Conservation (phyloP, 495 filamentous ascomycete genomes). For the Penicillium coffeae region DNA sequence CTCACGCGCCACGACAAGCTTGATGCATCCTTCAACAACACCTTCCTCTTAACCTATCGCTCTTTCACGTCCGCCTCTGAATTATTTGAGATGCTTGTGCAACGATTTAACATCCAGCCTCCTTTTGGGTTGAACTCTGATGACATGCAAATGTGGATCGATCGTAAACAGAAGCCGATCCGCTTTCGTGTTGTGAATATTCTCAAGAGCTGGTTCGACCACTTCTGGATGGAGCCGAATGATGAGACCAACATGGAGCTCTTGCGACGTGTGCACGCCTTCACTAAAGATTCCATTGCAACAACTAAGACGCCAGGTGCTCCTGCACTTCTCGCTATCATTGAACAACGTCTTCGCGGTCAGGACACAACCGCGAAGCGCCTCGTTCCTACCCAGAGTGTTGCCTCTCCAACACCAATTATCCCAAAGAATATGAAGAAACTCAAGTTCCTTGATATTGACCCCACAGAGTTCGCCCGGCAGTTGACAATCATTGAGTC, state of each 20-base stretch:
- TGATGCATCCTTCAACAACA: conserved; percentile 94
- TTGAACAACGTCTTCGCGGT: conserved; percentile 82
- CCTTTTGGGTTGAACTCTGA: conserved; percentile 71
- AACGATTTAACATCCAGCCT: conserved; percentile 87
- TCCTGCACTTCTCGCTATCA: conserved; percentile 68
- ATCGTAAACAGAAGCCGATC: conserved; percentile 92
- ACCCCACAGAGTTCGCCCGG: conserved; percentile 89
- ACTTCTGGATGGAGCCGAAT: conserved; percentile 95
- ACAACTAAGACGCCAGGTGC: conserved; percentile 89
- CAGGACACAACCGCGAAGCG: conserved; percentile 84
- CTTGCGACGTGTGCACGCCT: conserved; percentile 81
- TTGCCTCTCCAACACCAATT: conserved; percentile 77
- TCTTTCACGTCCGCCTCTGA: conserved; percentile 90
- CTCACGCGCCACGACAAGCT: conserved; percentile 92
- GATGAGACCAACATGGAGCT: conserved; percentile 79
- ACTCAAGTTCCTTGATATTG: conserved; percentile 96
- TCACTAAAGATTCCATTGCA: conserved; percentile 87
- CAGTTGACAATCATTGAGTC: conserved; percentile 97
- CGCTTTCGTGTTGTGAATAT: conserved; percentile 96
- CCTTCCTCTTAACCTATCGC: conserved; percentile 92
- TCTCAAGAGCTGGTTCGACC: conserved; percentile 96
- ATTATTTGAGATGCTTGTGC: conserved; percentile 87
- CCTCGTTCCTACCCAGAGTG: conserved; percentile 78
- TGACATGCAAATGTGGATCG: conserved; percentile 84
- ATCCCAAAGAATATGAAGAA: conserved; percentile 99